phyloP scores from a whole-genome alignment of 1,284 basidiomycete genomes.

The Omphalotus olearius region DNA sequence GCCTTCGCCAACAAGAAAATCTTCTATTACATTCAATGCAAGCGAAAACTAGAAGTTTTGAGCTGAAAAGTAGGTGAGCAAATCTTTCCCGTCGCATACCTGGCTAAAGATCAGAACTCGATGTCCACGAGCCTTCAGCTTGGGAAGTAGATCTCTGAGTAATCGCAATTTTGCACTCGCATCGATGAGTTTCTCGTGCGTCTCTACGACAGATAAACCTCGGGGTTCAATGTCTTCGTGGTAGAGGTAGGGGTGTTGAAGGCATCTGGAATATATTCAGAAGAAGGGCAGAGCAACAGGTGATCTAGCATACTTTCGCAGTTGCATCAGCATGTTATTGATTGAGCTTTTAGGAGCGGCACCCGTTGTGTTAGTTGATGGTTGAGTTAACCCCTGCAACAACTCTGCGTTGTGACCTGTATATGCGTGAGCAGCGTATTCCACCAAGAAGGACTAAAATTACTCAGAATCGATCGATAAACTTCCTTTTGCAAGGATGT shows the following conservation, averaged over 20 bases:
- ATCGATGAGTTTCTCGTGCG: constrained; percentile 78
- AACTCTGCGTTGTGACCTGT: constrained; percentile 67
- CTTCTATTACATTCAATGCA: constrained; percentile 87
- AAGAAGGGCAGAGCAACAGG: constrained; percentile 1
- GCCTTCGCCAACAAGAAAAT: constrained; percentile 89
- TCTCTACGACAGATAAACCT: constrained; percentile 53
- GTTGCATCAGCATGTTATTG: constrained; percentile 84
- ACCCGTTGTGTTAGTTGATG: constrained; percentile 29
- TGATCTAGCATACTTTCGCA: constrained; percentile 61
- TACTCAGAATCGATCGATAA: constrained; percentile 81
- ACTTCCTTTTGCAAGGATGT: constrained; percentile 86
- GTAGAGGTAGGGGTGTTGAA: constrained; percentile 91
- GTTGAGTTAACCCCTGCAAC: constrained; percentile 53
- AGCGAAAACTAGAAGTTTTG: constrained; percentile 72
- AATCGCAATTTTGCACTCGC: constrained; percentile 87
- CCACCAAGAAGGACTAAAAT: constrained; percentile 14
- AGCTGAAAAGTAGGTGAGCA: background rate
- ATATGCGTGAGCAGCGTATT: constrained; percentile 3
- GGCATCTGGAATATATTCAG: constrained; percentile 43
- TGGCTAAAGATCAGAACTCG: constrained; percentile 97
- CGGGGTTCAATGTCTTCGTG: constrained; percentile 79
- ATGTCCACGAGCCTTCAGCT: constrained; percentile 87
- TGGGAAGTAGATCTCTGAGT: constrained; percentile 79
- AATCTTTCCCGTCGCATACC: constrained; percentile 43
- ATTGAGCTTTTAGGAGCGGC: constrained; percentile 44